Percentiles rank a stretch among this genome's conserved stretches.
Conservation (phyloP, 495 filamentous ascomycete species). For the Peziza echinospora region DNA sequence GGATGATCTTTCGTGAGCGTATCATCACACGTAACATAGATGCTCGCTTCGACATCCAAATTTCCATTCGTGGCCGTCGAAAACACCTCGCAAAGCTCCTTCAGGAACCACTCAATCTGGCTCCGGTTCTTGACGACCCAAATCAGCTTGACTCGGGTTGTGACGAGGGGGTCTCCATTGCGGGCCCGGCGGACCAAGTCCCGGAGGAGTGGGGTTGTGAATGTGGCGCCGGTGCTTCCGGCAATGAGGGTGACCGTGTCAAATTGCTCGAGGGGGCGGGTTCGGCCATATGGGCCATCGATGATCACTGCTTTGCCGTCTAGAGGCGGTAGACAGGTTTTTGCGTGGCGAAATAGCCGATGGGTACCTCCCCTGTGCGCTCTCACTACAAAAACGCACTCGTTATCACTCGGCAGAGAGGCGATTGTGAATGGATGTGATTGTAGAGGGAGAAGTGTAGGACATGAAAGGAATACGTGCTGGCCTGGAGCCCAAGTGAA, state of each 20-base stretch:
- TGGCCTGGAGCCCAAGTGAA: slow-evolving; percentile 59
- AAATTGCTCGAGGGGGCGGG: slow-evolving; percentile 34
- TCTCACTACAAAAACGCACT: slow-evolving; percentile 50
- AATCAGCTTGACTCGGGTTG: slow-evolving; percentile 44
- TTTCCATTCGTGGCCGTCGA: slow-evolving; percentile 9
- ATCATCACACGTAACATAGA: slow-evolving; percentile 42
- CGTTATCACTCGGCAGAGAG: slow-evolving; percentile 32
- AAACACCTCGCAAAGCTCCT: slow-evolving; percentile 26
- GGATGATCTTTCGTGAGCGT: slow-evolving; percentile 13
- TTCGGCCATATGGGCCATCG: slow-evolving; percentile 35
- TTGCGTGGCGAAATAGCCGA: slow-evolving; percentile 41
- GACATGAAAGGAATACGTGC: slow-evolving; percentile 56
- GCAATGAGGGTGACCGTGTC: slow-evolving; percentile 38
- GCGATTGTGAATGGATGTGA: slow-evolving; percentile 70
- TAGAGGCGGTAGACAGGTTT: slow-evolving; percentile 24
- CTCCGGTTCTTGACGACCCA: slow-evolving; percentile 49
- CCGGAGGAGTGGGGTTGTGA: slow-evolving; percentile 34
- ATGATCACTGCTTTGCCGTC: slow-evolving; percentile 25
- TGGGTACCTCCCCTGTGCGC: slow-evolving; percentile 50
- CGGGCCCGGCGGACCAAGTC: slow-evolving; percentile 23
- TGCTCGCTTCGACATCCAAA: slow-evolving; percentile 29
- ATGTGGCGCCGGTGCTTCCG: slow-evolving; percentile 35
- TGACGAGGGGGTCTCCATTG: slow-evolving; percentile 26
- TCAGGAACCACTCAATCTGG: slow-evolving; percentile 48
- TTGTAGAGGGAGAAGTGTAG: slow-evolving; percentile 43